Evolutionary conservation across 225 moss, liverwort and hornwort genomes (phyloP), one percentile per base, ranked within the genome.

Genomic region (Sphagnum tenellum): DNA sequence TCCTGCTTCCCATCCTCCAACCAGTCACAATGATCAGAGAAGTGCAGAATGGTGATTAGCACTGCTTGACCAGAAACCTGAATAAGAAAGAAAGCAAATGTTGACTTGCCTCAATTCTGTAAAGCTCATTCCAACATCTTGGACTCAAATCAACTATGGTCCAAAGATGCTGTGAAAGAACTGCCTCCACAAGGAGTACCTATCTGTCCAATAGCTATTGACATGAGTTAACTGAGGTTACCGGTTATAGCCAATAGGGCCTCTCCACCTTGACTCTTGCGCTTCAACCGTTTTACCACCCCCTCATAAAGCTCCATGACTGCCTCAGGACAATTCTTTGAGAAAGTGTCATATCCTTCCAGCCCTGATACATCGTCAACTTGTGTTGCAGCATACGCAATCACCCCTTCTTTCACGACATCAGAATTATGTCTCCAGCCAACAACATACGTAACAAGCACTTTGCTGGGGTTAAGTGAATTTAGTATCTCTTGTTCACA

Each of bases 391-490:
- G 81, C 81, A 72, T 85, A 85, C 50, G 81, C 78, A 74, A 85
- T 85, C 29, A 85, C 81, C 69, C 85, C 85, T 69, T 69, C 81
- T 81, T 85, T 85, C 74, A 85, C 78, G 60, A 81, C 65, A 63
- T 76, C 78, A 68, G 85, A 85, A 57, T 81, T 85, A 57, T 85
- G 81, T 72, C 81, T 85, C 85, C 85, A 85, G 67, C 85, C 85
- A 67, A 85, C 85, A 69, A 85, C 85, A 70, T 85, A 85, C 67
- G 85, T 85, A 67, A 81, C 78, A 44, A 85, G 81, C 78, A 81
- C 85, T 67, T 85, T 85, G 59, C 77, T 85, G 48, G 81, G 81
- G 72, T 73, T 78, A 57, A 85, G 76, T 45, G 85, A 78, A 55
- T 78, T 73, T 55, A 85, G 63, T 53, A 85, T 85, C 63, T 81